Conservation (phyloP, 805 yeast species). For the Cyberlindnera maclurae region DNA sequence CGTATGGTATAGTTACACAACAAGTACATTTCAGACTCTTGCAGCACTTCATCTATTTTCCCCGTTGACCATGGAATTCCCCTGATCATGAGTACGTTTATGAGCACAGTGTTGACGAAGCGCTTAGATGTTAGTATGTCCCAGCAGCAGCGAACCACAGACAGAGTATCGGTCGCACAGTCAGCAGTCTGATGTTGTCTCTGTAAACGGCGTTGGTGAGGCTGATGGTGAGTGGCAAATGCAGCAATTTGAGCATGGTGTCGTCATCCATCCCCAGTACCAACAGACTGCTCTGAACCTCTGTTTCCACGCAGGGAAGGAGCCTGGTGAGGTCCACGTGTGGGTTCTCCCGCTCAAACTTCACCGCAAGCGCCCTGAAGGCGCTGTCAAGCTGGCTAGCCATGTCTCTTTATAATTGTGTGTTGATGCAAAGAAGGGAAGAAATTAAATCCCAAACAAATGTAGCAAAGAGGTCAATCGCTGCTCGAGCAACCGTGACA, state of each 20-base stretch:
- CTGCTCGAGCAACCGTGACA: constrained; percentile 79
- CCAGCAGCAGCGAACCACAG: background rate
- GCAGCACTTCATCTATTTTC: constrained; percentile 1
- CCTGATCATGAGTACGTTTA: background rate
- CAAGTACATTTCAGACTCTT: background rate
- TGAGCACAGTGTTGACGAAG: background rate
- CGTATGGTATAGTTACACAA: constrained; percentile 1
- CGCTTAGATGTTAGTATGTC: background rate
- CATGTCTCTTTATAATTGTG: no score
- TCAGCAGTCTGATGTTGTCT: constrained; percentile 2
- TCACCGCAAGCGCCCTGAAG: background rate
- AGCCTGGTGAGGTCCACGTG: background rate
- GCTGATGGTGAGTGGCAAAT: constrained; percentile 2
- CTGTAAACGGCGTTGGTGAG: constrained; percentile 1
- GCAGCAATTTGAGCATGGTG: constrained; percentile 1
- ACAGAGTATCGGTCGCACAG: background rate
- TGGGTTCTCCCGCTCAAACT: constrained; percentile 1
- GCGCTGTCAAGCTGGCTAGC: background rate
- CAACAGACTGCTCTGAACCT: background rate
- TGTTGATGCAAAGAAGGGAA: no score
- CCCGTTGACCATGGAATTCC: constrained; percentile 1
- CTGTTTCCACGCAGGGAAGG: constrained; percentile 1
- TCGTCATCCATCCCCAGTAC: constrained; percentile 1
- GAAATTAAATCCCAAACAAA: background rate
- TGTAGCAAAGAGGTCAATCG: constrained; percentile 34